phyloP scores from a whole-genome alignment of 208 protist genomes.

The Crithidia mellificae region DNA sequence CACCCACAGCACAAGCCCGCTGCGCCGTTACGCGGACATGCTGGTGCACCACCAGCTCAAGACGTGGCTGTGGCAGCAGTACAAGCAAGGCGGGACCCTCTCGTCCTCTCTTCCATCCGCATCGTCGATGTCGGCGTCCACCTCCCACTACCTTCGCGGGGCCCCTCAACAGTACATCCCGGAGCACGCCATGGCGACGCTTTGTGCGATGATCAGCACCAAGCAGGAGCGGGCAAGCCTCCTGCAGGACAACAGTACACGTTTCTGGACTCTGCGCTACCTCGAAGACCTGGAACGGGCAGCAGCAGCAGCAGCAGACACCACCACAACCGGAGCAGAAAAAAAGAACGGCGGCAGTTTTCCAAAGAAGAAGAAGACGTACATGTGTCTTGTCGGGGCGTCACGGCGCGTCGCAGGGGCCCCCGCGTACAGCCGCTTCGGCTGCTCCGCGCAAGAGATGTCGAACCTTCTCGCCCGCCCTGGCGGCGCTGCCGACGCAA shows the following conservation, averaged over 20 bases:
- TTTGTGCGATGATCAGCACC: constrained; percentile 80
- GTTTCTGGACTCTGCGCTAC: constrained; percentile 78
- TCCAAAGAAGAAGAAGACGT: constrained; percentile 29
- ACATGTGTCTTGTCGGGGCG: constrained; percentile 75
- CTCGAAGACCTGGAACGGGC: constrained; percentile 46
- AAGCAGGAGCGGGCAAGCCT: constrained; percentile 80
- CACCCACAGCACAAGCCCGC: constrained; percentile 86
- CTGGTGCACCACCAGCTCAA: constrained; percentile 92
- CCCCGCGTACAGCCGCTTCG: constrained; percentile 57
- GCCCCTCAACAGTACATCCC: constrained; percentile 46
- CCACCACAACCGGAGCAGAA: background rate
- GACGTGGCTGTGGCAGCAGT: constrained; percentile 63
- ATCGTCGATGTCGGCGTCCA: background rate
- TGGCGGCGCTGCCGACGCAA: background rate
- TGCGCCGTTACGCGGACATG: constrained; percentile 90
- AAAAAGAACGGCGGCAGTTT: too few relatives aligned
- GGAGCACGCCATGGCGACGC: constrained; percentile 80
- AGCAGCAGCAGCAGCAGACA: background rate
- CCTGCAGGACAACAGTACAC: constrained; percentile 82
- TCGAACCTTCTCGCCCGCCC: constrained; percentile 19
- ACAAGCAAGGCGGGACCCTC: background rate
- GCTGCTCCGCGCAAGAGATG: constrained; percentile 10
- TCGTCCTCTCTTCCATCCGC: background rate
- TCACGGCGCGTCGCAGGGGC: constrained; percentile 65
- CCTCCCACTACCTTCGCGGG: background rate